Evolutionary conservation across 768 basidiomycete species (phyloP).

Genomic region (Sistotremastrum niveocremeum): DNA sequence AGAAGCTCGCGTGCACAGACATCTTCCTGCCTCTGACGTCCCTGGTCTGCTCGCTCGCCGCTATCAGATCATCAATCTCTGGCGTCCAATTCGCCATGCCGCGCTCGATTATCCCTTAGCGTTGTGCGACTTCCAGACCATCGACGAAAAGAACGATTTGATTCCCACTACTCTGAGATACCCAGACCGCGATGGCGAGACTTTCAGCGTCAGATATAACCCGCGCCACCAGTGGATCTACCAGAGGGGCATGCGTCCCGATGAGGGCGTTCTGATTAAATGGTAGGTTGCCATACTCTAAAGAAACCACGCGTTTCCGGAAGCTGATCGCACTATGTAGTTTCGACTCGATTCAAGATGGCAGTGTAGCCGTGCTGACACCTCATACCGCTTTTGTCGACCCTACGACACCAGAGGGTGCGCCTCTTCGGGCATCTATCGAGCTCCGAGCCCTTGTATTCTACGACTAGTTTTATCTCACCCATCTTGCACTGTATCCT

Average conservation of each 20-base stretch:
- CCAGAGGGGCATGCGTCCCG: constrained; percentile 27
- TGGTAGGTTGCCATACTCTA: constrained; percentile 22
- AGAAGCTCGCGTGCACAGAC: constrained; percentile 27
- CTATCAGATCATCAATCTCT: constrained; percentile 42
- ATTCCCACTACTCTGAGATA: constrained; percentile 5
- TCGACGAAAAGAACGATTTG: constrained; percentile 18
- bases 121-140: constrained; percentile 32
- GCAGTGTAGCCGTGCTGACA: constrained; percentile 38
- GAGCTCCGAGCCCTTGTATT: constrained; percentile 54
- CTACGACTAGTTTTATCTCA: constrained; percentile 25
- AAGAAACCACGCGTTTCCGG: constrained; percentile 5
- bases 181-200: constrained; percentile 14
- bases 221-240: constrained; percentile 33
- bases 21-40: constrained; percentile 28
- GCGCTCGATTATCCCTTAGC: constrained; percentile 36
- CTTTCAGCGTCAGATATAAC: constrained; percentile 8
- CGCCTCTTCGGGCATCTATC: constrained; percentile 42
- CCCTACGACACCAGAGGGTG: constrained; percentile 33
- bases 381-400: constrained; percentile 55
- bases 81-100: constrained; percentile 34
- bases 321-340: constrained; percentile 9
- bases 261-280: constrained; percentile 36
- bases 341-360: constrained; percentile 22
- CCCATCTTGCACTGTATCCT: too few relatives aligned
- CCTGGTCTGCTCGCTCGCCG: constrained; percentile 25